Evolutionary conservation across 2,329 filamentous ascomycete species (phyloP).

Genomic region (Ophiobolus disseminans): DNA sequence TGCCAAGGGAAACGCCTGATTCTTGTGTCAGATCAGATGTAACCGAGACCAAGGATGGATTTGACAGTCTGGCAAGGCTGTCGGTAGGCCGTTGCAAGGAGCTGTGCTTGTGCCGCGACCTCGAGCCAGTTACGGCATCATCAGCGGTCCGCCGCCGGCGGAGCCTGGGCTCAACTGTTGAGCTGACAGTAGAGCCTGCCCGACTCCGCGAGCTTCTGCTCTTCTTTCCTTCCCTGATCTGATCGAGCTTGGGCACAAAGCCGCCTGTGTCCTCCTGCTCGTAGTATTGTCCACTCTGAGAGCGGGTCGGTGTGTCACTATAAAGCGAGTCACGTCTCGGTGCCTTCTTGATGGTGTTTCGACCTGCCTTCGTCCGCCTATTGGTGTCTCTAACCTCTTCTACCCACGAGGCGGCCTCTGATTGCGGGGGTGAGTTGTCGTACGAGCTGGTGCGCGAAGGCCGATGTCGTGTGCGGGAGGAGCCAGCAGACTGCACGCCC

Average conservation of each 20-base stretch:
- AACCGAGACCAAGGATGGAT: constrained; percentile 53
- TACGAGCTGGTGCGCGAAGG: constrained; percentile 30
- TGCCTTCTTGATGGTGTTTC: constrained; percentile 29
- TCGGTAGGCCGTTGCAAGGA: constrained; percentile 43
- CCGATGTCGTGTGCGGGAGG: constrained; percentile 31
- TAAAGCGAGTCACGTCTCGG: constrained; percentile 26
- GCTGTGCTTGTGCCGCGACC: constrained; percentile 41
- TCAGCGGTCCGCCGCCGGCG: constrained; percentile 32
- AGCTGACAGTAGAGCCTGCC: constrained; percentile 31
- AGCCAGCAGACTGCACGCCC: constrained; percentile 11
- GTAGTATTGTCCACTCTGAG: constrained; percentile 22
- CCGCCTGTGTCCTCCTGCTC: constrained; percentile 28
- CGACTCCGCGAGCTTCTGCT: constrained; percentile 25
- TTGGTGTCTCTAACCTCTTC: constrained; percentile 32
- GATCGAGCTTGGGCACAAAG: constrained; percentile 51
- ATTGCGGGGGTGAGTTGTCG: constrained; percentile 26
- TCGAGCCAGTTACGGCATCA: constrained; percentile 31
- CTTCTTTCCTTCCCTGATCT: constrained; percentile 51
- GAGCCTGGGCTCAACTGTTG: constrained; percentile 17
- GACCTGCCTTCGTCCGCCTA: constrained; percentile 27
- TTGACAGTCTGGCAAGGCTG: constrained; percentile 41
- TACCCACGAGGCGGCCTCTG: constrained; percentile 25
- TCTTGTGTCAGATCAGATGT: constrained; percentile 51
- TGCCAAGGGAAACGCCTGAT: constrained; percentile 53
- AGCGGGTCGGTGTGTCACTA: constrained; percentile 14